Evolutionary conservation across 257 asterid genomes (phyloP).

Genomic region (Catharanthus roseus): DNA sequence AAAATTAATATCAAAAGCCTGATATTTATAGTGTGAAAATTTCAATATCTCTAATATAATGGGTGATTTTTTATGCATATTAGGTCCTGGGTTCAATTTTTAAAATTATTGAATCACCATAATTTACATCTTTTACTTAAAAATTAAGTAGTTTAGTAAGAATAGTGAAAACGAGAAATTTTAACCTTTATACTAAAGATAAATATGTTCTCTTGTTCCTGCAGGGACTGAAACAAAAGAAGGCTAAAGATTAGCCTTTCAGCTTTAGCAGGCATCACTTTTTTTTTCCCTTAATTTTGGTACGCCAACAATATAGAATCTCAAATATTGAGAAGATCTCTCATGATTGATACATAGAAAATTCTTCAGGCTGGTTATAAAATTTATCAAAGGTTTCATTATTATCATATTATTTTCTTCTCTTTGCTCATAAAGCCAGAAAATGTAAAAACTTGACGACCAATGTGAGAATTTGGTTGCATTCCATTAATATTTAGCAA

Average conservation of each 20-base stretch:
- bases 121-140: too few relatives aligned
- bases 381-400: not conserved
- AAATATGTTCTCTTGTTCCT: not conserved
- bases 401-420: slow-evolving; percentile 3
- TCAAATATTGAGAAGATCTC: not conserved
- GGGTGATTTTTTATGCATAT: too few relatives aligned
- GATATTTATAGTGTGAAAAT: too few relatives aligned
- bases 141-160: too few relatives aligned
- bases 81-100: too few relatives aligned
- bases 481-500: too few relatives aligned
- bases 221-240: not conserved
- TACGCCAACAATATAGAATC: not conserved
- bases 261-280: not conserved
- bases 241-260: not conserved
- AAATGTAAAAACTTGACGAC: not conserved
- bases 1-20: too few relatives aligned
- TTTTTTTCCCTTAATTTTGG: not conserved
- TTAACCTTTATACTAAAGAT: too few relatives aligned
- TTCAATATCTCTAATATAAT: too few relatives aligned
- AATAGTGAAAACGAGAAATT: too few relatives aligned
- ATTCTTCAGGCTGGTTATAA: not conserved
- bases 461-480: too few relatives aligned
- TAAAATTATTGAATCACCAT: too few relatives aligned
- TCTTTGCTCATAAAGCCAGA: not conserved
- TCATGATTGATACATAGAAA: not conserved